Base-by-base conservation (phyloP, 768 basidiomycete genomes). In the Butyriboletus loyo region DNA sequence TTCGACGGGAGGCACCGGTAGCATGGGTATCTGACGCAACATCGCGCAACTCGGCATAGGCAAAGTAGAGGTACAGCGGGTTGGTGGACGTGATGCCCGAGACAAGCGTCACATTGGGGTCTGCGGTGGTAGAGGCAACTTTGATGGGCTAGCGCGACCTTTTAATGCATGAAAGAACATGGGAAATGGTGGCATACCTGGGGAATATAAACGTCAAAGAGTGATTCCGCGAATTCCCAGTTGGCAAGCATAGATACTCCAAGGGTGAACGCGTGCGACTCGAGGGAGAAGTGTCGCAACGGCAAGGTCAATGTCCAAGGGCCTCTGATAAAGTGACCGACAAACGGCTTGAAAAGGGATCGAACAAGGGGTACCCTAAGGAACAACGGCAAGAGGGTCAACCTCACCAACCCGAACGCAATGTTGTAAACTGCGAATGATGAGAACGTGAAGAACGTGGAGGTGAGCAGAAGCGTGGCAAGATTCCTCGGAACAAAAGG, bases 211-310 rank as follows among this genome's bases (percentile, higher is more conserved):
- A 72, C 67, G 21, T 86, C 84, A 53, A 90, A 89, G 5, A 87
- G 54, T 1, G 68, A 71, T 35, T 84, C 82, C 0, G 84, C 69
- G 7, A 79, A 73, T 63, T 89, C 87, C 89, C 88, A 89, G 14
- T 73, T 73, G 8, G 73, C 67, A 4, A 81, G 58, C 2, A 82
- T 88, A 7, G 74, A 73, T 30, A 81, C 59, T 2, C 75, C 80
- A 7, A 89, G 61, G 15, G 71, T 71, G 70, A 79, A 83, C 1
- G 79, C 73, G 19, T 79, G 73, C 17, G 66, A 60, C 21, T 85
- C 62, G 7, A 85, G 69, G 3, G 72, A 55, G 34, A 75, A 52
- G 58, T 85, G 75, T 17, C 64, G 65, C 34, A 81, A 62, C 0
- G 80, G 79, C 15, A 88, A 74, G 5, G 71, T 60, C 21, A 85